phyloP scores from a whole-genome alignment of 2,329 filamentous ascomycete species.

The Scedosporium boydii region DNA sequence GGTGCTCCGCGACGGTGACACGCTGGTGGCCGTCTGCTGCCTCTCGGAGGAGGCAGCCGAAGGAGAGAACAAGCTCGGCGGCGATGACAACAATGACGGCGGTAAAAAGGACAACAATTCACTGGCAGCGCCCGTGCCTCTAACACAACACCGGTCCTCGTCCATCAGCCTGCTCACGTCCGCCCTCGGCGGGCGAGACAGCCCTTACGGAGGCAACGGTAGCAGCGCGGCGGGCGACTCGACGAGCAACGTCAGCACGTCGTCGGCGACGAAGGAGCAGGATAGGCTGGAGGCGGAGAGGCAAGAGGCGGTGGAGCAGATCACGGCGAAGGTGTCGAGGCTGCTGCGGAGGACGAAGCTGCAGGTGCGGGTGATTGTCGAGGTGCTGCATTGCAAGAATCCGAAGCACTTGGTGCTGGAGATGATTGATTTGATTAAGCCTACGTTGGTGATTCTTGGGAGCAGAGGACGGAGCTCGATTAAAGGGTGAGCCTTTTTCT shows the following conservation, averaged over 20 bases:
- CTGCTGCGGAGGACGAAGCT: constrained; percentile 82
- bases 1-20: constrained; percentile 87
- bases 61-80: constrained; percentile 34
- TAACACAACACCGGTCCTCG: background rate
- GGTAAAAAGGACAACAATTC: background rate
- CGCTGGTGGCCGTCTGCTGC: constrained; percentile 84
- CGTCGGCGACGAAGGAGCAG: constrained; percentile 41
- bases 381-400: constrained; percentile 97
- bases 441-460: constrained; percentile 86
- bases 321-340: constrained; percentile 76
- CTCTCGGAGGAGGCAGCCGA: constrained; percentile 71
- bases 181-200: background rate
- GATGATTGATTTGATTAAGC: constrained; percentile 87
- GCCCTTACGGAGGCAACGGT: constrained; percentile 4
- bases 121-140: background rate
- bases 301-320: constrained; percentile 68
- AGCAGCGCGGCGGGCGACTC: constrained; percentile 11
- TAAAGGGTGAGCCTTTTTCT: constrained; percentile 57
- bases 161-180: constrained; percentile 13
- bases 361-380: constrained; percentile 86
- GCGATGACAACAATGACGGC: background rate
- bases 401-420: constrained; percentile 94
- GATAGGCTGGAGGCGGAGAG: constrained; percentile 68
- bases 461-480: constrained; percentile 84
- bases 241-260: constrained; percentile 26